Conservation (phyloP, 163 green algal species). For the Volvox carteri region DNA sequence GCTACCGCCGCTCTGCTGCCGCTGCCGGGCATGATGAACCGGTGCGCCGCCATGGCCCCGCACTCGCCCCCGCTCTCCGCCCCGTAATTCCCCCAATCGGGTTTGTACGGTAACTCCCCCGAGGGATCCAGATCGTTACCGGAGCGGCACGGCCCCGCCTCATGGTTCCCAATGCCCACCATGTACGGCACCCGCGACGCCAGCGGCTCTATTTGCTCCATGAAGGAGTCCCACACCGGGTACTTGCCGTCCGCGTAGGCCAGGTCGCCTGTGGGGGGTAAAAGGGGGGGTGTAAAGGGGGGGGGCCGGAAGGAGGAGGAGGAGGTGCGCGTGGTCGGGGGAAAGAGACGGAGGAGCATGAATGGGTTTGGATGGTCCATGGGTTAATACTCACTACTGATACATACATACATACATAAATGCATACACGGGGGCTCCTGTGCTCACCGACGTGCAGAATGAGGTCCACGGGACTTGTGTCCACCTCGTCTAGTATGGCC, state of each 20-base stretch:
- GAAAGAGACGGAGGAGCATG: too few species aligned
- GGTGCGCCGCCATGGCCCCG: slow-evolving; percentile 72
- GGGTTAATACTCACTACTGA: too few species aligned
- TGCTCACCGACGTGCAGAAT: slow-evolving; percentile 76
- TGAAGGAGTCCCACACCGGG: slow-evolving; percentile 82
- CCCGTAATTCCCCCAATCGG: slow-evolving; percentile 81
- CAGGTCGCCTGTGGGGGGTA: slow-evolving; percentile 26
- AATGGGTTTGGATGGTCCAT: too few species aligned
- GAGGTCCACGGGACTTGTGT: slow-evolving; percentile 50
- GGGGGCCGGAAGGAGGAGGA: not conserved
- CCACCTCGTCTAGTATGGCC: slow-evolving; percentile 5
- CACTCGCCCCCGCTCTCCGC: slow-evolving; percentile 89
- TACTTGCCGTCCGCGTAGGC: slow-evolving; percentile 76
- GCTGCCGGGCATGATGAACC: slow-evolving; percentile 70
- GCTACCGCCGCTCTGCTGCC: not conserved
- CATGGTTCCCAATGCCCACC: slow-evolving; percentile 74
- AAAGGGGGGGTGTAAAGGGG: not conserved
- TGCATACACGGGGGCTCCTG: too few species aligned
- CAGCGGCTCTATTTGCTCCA: slow-evolving; percentile 77
- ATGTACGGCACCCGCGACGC: slow-evolving; percentile 74
- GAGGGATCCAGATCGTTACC: slow-evolving; percentile 66
- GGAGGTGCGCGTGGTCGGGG: too few species aligned
- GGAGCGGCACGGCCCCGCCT: slow-evolving; percentile 66
- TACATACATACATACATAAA: too few species aligned
- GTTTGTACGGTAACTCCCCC: slow-evolving; percentile 73